Evolutionary conservation across 495 filamentous ascomycete species (phyloP), one percentile per base, ranked within the genome.

Genomic region (Elasticomyces elasticus): DNA sequence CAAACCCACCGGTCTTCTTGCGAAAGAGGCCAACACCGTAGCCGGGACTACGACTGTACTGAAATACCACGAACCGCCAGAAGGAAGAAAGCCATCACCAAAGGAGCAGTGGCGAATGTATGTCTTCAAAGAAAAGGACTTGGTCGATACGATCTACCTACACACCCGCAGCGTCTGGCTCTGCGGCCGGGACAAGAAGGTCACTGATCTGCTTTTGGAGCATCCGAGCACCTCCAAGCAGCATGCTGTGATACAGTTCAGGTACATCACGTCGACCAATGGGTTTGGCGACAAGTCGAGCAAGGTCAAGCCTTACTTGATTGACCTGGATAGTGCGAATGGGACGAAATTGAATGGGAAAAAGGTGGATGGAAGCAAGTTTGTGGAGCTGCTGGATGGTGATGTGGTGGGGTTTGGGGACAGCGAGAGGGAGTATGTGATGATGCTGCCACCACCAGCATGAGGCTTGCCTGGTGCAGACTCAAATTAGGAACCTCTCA

Each of bases 61-160:
- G 20, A 97, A 97, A 73, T 97, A 99, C 72, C 83, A 95, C 68
- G 92, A 99, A 69, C 92, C 92, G 4, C 74, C 88, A 19, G 92
- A 97, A 71, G 85, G 89, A 20, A 86, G 92, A 51, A 94, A 94
- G 52, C 87, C 92, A 0, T 79, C 91, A 0, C 62, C 82, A 0
- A 82, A 83, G 43, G 79, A 88, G 59, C 72, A 79, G 30, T 97
- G 89, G 89, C 85, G 87, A 37, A 70, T 99, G 28, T 99, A 94
- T 64, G 79, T 95, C 17, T 99, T 99, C 78, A 95, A 95, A 64
- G 85, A 82, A 12, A 61, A 76, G 25, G 85, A 90, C 48, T 71
- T 92, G 7, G 62, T 95, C 28, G 85, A 91, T 52, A 90, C 86
- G 7, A 76, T 95, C 20, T 79, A 87, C 41, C 74, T 99, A 17